Evolutionary conservation across 139 green algal genomes (phyloP).

Genomic region (Microglena sp.): DNA sequence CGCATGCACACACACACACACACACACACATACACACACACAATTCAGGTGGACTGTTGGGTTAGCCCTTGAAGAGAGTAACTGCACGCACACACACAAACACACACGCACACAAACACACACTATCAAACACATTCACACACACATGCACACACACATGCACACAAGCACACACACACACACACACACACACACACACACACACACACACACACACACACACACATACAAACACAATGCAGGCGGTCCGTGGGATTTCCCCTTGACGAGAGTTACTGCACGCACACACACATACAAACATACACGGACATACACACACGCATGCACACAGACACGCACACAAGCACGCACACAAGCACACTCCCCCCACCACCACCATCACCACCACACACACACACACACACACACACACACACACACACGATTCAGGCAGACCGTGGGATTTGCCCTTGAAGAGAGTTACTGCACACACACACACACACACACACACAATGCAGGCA

Average conservation of each 20-base stretch:
- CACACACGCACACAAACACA: constrained; percentile 6
- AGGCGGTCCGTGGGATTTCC: no score
- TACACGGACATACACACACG: constrained; percentile 1
- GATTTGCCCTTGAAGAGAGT: no score
- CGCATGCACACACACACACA: not conserved
- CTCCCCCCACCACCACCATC: not conserved
- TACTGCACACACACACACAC: no score
- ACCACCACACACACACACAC: not conserved
- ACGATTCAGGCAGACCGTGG: no score
- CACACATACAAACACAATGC: not conserved
- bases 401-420: not conserved
- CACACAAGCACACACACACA: constrained; percentile 3
- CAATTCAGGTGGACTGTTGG: not conserved
- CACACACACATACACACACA: constrained; percentile 7
- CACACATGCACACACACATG: constrained; percentile 6
- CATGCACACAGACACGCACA: not conserved
- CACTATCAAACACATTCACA: constrained; percentile 1
- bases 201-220: constrained; percentile 9
- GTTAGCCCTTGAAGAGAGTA: not conserved
- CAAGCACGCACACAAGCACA: not conserved
- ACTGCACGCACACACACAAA: not conserved
- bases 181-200: constrained; percentile 10
- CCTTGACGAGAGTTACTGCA: not conserved
- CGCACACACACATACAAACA: not conserved
- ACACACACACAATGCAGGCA: no score